phyloP scores from a whole-genome alignment of 73 alveolate genomes.

The Paramecium sonneborni region DNA sequence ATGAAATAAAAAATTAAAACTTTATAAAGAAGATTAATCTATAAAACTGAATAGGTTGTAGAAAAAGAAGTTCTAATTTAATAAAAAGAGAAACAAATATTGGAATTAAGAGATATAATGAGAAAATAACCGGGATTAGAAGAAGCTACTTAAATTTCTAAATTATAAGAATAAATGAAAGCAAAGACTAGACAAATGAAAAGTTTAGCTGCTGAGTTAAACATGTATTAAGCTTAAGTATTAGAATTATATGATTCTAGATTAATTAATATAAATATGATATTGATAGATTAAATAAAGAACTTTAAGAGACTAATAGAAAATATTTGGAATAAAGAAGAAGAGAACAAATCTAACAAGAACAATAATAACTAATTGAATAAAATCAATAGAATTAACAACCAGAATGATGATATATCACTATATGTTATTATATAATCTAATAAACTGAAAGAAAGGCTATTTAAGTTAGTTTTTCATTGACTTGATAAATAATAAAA shows the following conservation, averaged over 20 bases:
- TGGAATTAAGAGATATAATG: slow-evolving; percentile 87
- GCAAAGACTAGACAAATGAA: slow-evolving; percentile 93
- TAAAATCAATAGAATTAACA: slow-evolving; percentile 8
- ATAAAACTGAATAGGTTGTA: slow-evolving; percentile 93
- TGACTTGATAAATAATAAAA: slow-evolving; percentile 9
- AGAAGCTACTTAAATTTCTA: slow-evolving; percentile 88
- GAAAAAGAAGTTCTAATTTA: slow-evolving; percentile 93
- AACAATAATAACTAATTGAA: slow-evolving; percentile 32
- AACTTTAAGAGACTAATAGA: slow-evolving; percentile 91
- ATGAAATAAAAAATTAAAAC: slow-evolving; percentile 89
- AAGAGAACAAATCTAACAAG: slow-evolving; percentile 73
- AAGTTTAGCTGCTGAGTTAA: slow-evolving; percentile 93
- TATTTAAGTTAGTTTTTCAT: neutral
- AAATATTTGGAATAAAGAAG: slow-evolving; percentile 89
- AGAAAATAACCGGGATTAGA: slow-evolving; percentile 95
- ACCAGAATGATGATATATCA: slow-evolving; percentile 11
- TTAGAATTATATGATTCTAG: neutral
- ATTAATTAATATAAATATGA: slow-evolving; percentile 91
- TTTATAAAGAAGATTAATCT: slow-evolving; percentile 87
- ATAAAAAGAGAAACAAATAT: slow-evolving; percentile 88
- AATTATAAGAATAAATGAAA: slow-evolving; percentile 86
- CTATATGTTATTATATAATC: neutral
- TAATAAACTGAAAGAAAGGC: neutral
- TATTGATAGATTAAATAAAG: slow-evolving; percentile 92
- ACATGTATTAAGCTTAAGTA: slow-evolving; percentile 95